Evolutionary conservation across 805 yeast species (phyloP).

Genomic region (Yarrowia bubula): DNA sequence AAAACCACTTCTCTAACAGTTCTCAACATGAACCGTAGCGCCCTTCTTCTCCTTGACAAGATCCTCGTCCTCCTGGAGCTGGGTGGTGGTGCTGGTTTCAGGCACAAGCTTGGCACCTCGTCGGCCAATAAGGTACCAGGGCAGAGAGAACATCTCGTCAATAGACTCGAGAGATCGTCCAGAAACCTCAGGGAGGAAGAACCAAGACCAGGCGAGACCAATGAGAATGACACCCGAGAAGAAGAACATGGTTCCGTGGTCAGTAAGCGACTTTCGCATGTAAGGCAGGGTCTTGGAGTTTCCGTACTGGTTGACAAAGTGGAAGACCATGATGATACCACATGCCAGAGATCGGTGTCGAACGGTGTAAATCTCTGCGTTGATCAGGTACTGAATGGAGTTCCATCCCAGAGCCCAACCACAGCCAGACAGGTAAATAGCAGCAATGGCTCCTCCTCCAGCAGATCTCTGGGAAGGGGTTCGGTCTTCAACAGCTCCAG

Average conservation of each 20-base stretch:
- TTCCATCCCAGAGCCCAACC: conserved; percentile 65
- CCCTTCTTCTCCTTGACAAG: conserved; percentile 18
- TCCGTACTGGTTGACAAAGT: conserved; percentile 57
- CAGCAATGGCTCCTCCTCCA: conserved; percentile 50
- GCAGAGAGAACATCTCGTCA: conserved; percentile 52
- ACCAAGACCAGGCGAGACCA: conserved; percentile 50
- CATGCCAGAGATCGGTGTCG: conserved; percentile 51
- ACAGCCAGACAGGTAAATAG: conserved; percentile 50
- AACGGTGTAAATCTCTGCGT: conserved; percentile 56
- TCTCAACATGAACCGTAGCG: conserved; percentile 12
- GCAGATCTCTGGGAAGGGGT: conserved; percentile 42
- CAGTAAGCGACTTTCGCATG: conserved; percentile 48
- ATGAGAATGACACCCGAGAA: conserved; percentile 46
- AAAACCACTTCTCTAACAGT: background rate
- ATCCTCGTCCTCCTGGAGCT: conserved; percentile 18
- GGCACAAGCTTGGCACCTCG: conserved; percentile 10
- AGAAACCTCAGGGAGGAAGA: conserved; percentile 52
- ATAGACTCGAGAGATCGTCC: conserved; percentile 53
- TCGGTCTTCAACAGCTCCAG: conserved; percentile 42
- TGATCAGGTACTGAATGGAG: conserved; percentile 53
- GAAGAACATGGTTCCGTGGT: conserved; percentile 53
- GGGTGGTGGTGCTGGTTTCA: conserved; percentile 22
- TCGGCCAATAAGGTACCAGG: conserved; percentile 57
- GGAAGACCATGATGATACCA: conserved; percentile 54
- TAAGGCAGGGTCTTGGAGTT: conserved; percentile 56